Base-by-base conservation (phyloP, 1,284 basidiomycete genomes). In the Ceratobasidium sp. region DNA sequence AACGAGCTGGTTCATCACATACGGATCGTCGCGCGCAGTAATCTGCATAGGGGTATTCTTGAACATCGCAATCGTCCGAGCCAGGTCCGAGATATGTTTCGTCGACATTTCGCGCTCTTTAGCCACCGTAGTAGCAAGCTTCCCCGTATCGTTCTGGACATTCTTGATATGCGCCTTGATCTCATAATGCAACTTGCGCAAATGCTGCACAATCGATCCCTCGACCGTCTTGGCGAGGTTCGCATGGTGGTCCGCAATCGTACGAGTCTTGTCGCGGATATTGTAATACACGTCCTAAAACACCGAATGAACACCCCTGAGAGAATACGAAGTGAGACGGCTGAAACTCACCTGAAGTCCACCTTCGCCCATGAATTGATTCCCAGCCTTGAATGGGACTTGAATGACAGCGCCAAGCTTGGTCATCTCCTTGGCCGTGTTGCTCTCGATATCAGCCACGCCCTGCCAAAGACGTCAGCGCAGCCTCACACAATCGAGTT, bases 131-230 rank as follows among this genome's bases (percentile, higher is more conserved):
- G 95, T 93, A 7, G 97, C 97, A 17, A 99, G 90, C 84, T 96
- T 98, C 44, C 96, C 96, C 0, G 97, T 98, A 82, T 98, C 96
- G 79, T 97, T 97, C 88, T 98, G 96, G n/a, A 98, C 91, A 80
- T 98, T 98, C 93, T 95, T 97, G 82, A 97, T 93, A 85, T 99
- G 97, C 1, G 97, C 97, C 85, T 99, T 99, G 84, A 99, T 96
- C 84, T 99, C 97, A 17, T 90, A 87, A 57, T 93, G 87, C 33
- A 99, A 88, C 85, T 99, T 99, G 84, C 98, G 93, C 45, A 99
- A 88, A 83, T 99, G 98, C 84, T 99, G 96, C 1, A 99, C 97
- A 79, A 99, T 99, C 17, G 96, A 98, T 56, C 93, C 94, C 80
- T 99, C 97, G 80, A 99, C 94, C 2, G 97, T 99, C 76, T 96